Evolutionary conservation across 306 rosid genomes (phyloP).

Genomic region (Quillaja saponaria): DNA sequence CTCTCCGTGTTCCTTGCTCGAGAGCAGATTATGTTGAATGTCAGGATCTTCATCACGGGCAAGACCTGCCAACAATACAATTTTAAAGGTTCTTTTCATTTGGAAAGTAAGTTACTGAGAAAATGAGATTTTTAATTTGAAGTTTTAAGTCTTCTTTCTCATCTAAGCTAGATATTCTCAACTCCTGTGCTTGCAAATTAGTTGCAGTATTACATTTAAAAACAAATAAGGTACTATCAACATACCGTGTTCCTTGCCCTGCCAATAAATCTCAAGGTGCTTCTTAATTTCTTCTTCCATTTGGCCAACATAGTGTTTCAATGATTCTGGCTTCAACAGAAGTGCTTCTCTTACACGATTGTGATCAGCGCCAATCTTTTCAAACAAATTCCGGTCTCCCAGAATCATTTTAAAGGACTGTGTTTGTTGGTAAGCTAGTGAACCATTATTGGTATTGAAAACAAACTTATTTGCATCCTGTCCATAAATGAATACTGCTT

Average conservation of each 20-base stretch:
- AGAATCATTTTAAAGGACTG: slow-evolving; percentile 34
- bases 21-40: slow-evolving; percentile 75
- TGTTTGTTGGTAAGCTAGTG: slow-evolving; percentile 26
- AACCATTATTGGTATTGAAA: no score
- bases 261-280: slow-evolving; percentile 49
- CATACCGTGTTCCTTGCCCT: slow-evolving; percentile 39
- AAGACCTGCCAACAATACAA: slow-evolving; percentile 45
- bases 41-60: slow-evolving; percentile 70
- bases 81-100: no score
- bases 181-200: no score
- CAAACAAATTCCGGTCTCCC: slow-evolving; percentile 38
- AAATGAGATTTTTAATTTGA: no score
- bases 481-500: no score
- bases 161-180: no score
- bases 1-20: slow-evolving; percentile 58
- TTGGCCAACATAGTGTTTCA: slow-evolving; percentile 42
- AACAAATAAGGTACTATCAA: neutral
- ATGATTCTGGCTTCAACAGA: slow-evolving; percentile 47
- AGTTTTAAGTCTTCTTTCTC: no score
- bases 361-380: slow-evolving; percentile 38
- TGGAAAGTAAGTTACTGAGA: no score
- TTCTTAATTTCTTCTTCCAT: slow-evolving; percentile 42
- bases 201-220: neutral
- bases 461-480: slow-evolving; percentile 75
- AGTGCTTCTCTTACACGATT: slow-evolving; percentile 43